These are phyloP conservation scores for Ogataea angusta DNA, from an alignment of 805 yeast species.

Conservation along the genomic window DNA sequence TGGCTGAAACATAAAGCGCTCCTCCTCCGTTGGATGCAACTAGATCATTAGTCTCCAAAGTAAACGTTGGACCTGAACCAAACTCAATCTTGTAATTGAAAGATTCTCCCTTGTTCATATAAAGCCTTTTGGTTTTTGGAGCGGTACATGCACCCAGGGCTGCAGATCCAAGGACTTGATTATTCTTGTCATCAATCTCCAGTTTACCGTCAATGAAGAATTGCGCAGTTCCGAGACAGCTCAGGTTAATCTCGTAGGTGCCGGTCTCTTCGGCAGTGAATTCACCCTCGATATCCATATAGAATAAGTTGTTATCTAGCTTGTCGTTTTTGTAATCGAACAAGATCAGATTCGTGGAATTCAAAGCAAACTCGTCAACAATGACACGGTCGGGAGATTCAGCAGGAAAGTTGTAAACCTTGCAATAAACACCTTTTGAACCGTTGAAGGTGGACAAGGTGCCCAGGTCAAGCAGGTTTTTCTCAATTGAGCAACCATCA, in stretches of 20 bases:
- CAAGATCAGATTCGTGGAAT: constrained; percentile 17
- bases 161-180: constrained; percentile 38
- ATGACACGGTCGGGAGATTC: constrained; percentile 23
- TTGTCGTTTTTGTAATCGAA: constrained; percentile 25
- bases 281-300: constrained; percentile 38
- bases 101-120: constrained; percentile 33
- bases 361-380: constrained; percentile 28
- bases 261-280: constrained; percentile 38
- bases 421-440: constrained; percentile 27
- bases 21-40: constrained; percentile 32
- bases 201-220: constrained; percentile 41
- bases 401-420: constrained; percentile 29
- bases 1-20: constrained; percentile 23
- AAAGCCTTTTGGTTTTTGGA: constrained; percentile 18
- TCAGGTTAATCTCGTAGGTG: constrained; percentile 39
- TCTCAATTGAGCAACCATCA: constrained; percentile 33
- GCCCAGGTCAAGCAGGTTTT: constrained; percentile 18
- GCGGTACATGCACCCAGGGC: constrained; percentile 36
- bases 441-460: constrained; percentile 17
- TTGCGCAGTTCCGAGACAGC: constrained; percentile 41
- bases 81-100: constrained; percentile 39
- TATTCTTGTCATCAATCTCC: constrained; percentile 43
- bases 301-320: constrained; percentile 31
- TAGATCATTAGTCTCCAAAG: constrained; percentile 18
- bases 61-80: constrained; percentile 40